These are phyloP conservation scores for Pleurotus djamor DNA, from an alignment of 768 basidiomycete genomes.

Conservation along the genomic window DNA sequence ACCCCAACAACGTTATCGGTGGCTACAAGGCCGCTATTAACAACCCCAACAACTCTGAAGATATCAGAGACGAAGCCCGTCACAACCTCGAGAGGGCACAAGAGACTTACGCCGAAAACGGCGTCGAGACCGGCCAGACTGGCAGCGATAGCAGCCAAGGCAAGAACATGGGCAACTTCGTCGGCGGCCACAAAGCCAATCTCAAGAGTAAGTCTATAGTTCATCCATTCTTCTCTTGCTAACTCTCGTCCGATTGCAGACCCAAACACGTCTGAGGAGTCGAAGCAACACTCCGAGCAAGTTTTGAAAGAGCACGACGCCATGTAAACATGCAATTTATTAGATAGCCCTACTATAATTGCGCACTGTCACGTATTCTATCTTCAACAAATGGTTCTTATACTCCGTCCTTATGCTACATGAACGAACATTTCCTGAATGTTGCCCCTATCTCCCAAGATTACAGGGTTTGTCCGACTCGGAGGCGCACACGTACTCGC, in stretches of 20 bases:
- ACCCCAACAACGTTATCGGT: background rate
- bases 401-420: no score
- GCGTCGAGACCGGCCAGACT: background rate
- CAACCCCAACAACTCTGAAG: constrained; percentile 5
- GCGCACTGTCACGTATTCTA: no score
- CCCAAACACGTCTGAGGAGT: constrained; percentile 1
- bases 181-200: constrained; percentile 7
- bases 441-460: no score
- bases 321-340: background rate
- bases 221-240: background rate
- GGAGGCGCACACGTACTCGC: no score
- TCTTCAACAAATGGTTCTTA: no score
- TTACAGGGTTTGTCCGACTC: no score
- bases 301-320: background rate
- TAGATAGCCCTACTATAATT: no score
- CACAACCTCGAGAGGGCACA: background rate
- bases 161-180: constrained; percentile 3
- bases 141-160: background rate
- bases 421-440: no score
- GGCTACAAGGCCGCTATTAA: constrained; percentile 1
- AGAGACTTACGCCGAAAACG: background rate
- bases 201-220: background rate
- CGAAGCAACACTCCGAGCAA: background rate
- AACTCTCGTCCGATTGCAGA: background rate
- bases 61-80: background rate